Conservation (phyloP, 129 eudicot genomes). For the Flaveria bidentis region DNA sequence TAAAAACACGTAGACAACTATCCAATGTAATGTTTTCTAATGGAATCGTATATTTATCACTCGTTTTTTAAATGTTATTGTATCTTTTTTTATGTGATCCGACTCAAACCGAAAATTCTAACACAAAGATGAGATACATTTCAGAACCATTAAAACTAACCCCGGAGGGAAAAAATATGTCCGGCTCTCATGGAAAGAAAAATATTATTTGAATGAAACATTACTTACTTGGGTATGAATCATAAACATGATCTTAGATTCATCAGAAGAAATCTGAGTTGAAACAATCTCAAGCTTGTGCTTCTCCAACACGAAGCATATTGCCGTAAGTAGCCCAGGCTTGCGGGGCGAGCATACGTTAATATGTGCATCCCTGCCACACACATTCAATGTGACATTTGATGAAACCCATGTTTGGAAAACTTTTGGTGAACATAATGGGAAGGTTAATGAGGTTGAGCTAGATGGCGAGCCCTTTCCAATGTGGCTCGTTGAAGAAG, state of each 20-base stretch:
- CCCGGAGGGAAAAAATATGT: too few relatives aligned
- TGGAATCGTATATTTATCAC: too few relatives aligned
- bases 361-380: conserved; percentile 72
- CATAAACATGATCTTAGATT: conserved; percentile 50
- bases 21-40: too few relatives aligned
- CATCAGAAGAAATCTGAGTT: conserved; percentile 59
- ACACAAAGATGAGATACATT: too few relatives aligned
- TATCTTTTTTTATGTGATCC: too few relatives aligned
- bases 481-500: conserved; percentile 28
- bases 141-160: too few relatives aligned
- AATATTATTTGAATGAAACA: neutral
- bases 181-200: too few relatives aligned
- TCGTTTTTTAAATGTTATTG: too few relatives aligned
- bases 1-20: too few relatives aligned
- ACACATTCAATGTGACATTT: conserved; percentile 61
- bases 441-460: conserved; percentile 17
- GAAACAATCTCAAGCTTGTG: conserved; percentile 62
- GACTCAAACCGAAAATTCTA: too few relatives aligned
- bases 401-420: conserved; percentile 77
- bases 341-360: conserved; percentile 53
- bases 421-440: conserved; percentile 37
- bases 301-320: conserved; percentile 67
- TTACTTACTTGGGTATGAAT: conserved; percentile 73
- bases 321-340: conserved; percentile 51
- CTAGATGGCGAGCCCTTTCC: conserved; percentile 20